Base-by-base conservation (phyloP, 225 moss, liverwort and hornwort genomes). In the Straminergon stramineum region DNA sequence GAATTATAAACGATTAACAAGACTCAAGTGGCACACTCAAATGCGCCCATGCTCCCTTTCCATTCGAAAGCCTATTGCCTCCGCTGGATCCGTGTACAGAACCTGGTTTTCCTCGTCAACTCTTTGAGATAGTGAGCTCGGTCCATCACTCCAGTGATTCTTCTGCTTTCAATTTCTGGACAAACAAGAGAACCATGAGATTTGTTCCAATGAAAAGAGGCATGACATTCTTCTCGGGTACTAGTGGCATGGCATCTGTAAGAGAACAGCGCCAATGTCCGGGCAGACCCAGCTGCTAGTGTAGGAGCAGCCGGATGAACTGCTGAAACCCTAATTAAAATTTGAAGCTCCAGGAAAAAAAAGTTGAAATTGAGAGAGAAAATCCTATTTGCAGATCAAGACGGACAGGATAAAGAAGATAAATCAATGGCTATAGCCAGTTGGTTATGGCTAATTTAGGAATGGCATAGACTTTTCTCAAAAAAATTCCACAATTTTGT, bases 111-210 rank as follows among this genome's bases (percentile, higher is more conserved):
- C 88, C 75, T 84, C 55, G 53, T 86, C 60, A 85, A 86, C 69
- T 45, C 34, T 74, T 45, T 43, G 55, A 62, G 67, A 75, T 68
- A 37, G 35, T 84, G 52, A 71, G 65, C 48, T n/a, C 78, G 62
- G 65, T 73, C 73, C 57, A 48, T 90, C 83, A 88, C 76, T 83
- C 86, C 78, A 62, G 45, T 43, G 62, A 83, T 86, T 93, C 92
- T 73, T 93, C 88, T 73, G 90, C 88, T 92, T 90, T 94, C 90
- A 94, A 84, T 85, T 89, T 89, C 94, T 94, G 93, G 41, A 87
- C 71, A 89, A 84, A 84, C 77, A 83, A 48, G 56, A 52, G 58
- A 24, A 73, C 61, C 53, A 64, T 89, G 31, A 92, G 86, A 66
- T 35, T 84, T 55, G 13, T 60, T 68, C 43, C 55, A 83, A 76